Evolutionary conservation across 2,329 filamentous ascomycete species (phyloP).

Genomic region (Ophiostoma ulmi): DNA sequence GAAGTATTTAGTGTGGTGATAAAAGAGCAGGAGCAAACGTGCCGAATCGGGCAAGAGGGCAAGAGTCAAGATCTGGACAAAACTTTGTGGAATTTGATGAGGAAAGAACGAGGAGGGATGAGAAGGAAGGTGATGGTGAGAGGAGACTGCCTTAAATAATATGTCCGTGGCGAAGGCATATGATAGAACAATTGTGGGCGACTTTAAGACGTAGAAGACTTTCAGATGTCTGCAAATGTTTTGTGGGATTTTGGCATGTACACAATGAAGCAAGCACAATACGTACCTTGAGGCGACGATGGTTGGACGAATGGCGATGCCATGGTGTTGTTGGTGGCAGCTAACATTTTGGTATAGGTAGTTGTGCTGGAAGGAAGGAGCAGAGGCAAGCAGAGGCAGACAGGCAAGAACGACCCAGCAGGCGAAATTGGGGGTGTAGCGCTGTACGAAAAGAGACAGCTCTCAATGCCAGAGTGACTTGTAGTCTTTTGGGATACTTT

Average conservation of each 20-base stretch:
- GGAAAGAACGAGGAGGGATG: background rate
- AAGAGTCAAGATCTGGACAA: background rate
- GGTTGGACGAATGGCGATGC: constrained; percentile 33
- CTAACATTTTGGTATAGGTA: background rate
- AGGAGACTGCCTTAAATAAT: background rate
- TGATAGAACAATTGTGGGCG: too few relatives aligned
- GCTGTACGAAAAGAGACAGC: background rate
- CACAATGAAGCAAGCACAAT: too few relatives aligned
- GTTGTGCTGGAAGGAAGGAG: background rate
- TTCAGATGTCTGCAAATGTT: too few relatives aligned
- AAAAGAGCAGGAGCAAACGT: background rate
- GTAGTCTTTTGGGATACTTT: background rate
- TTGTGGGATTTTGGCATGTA: background rate
- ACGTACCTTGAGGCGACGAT: constrained; percentile 33
- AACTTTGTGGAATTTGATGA: background rate
- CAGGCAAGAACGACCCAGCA: background rate
- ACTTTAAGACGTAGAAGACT: too few relatives aligned
- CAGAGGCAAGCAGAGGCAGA: background rate
- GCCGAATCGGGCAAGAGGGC: background rate
- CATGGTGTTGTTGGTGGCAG: constrained; percentile 28
- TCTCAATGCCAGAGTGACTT: constrained; percentile 4
- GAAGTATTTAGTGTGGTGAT: background rate
- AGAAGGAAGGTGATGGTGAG: background rate
- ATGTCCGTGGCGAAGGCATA: background rate
- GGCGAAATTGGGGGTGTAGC: constrained; percentile 3